Conservation (phyloP, 352 stramenopile species). For the Thraustotheca clavata region DNA sequence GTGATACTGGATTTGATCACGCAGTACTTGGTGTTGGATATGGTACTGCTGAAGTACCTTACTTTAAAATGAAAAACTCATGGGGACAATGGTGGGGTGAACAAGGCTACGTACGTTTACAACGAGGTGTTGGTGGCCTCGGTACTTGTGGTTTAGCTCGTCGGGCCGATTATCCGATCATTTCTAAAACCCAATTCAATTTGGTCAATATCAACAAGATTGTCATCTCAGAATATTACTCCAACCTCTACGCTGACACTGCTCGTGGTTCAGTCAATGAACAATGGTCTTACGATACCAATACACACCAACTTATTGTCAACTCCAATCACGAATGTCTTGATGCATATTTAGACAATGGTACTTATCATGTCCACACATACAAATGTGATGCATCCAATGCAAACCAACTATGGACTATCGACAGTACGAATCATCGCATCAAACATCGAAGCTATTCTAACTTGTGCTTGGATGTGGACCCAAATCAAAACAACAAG, state of each 20-base stretch:
- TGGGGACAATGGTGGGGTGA: constrained; percentile 95
- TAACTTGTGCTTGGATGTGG: constrained; percentile 43
- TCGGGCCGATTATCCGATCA: neutral
- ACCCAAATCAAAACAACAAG: constrained; percentile 1
- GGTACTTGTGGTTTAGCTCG: neutral
- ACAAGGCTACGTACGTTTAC: constrained; percentile 89
- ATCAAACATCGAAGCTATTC: constrained; percentile 35
- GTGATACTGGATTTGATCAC: neutral
- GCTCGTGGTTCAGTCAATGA: neutral
- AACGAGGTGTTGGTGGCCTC: constrained; percentile 24
- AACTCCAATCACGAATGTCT: constrained; percentile 64
- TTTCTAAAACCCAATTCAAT: neutral
- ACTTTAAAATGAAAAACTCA: constrained; percentile 97
- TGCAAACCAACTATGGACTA: constrained; percentile 57
- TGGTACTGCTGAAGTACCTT: constrained; percentile 23
- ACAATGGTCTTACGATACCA: neutral
- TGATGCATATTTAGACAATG: constrained; percentile 37
- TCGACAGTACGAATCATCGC: constrained; percentile 33
- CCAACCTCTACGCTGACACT: neutral
- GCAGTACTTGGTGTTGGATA: neutral
- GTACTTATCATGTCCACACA: constrained; percentile 45
- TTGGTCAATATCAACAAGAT: neutral
- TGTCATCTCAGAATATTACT: neutral
- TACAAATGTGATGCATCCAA: constrained; percentile 47
- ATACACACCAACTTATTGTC: constrained; percentile 78